Conservation (phyloP, 140 eudicot species). For the Cichorium intybus region DNA sequence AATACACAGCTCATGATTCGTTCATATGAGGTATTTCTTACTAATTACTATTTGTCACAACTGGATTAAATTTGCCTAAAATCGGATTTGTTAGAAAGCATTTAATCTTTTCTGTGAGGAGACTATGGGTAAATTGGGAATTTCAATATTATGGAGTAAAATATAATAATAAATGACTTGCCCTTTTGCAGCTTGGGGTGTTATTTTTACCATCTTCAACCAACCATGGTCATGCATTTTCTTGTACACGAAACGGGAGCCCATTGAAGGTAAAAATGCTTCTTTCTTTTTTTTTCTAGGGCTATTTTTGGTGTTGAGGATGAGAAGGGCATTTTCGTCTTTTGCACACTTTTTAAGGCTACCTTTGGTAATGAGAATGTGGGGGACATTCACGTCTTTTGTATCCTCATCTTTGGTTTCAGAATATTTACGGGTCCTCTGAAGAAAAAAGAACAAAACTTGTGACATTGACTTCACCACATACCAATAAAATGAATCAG, state of each 20-base stretch:
- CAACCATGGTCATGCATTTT: conserved; percentile 45
- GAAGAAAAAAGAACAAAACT: conserved; percentile 52
- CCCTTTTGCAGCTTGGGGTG: conserved; percentile 77
- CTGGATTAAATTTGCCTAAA: too few relatives aligned
- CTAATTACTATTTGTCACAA: not conserved
- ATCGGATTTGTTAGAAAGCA: not conserved
- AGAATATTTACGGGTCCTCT: conserved; percentile 37
- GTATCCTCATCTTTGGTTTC: conserved; percentile 6
- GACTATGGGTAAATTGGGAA: not conserved
- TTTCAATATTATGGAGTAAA: too few relatives aligned
- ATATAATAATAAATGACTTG: too few relatives aligned
- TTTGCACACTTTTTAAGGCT: not conserved
- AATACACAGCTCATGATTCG: conserved; percentile 95
- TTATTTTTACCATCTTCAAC: conserved; percentile 65
- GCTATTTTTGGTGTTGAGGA: too few relatives aligned
- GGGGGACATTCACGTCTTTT: not conserved
- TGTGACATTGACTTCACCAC: conserved; percentile 60
- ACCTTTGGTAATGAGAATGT: too few relatives aligned
- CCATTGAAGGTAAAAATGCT: conserved; percentile 40
- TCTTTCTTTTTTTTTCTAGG: not conserved
- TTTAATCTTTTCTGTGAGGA: not conserved
- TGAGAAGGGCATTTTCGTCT: not conserved
- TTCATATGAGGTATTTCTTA: conserved; percentile 77
- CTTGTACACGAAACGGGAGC: conserved; percentile 62
- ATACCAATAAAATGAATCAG: conserved; percentile 27